Evolutionary conservation across 2,329 filamentous ascomycete genomes (phyloP).

Genomic region (Boeremia lycopersici): DNA sequence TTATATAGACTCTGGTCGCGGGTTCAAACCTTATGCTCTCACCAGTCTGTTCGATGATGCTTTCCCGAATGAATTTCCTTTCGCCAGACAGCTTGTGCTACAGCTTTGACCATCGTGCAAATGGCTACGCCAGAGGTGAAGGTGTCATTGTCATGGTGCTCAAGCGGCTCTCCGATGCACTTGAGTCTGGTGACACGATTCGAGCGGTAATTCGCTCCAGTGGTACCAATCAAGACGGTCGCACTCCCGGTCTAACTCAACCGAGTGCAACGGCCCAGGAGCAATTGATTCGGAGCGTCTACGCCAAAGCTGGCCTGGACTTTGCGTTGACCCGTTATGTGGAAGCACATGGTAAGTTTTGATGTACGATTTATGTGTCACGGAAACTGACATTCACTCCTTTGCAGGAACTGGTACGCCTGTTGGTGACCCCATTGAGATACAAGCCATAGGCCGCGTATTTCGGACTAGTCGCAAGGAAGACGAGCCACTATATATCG

Average conservation of each 20-base stretch:
- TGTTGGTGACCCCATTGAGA: not conserved
- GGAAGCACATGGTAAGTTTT: no score
- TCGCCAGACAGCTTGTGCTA: no score
- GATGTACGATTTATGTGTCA: no score
- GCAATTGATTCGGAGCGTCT: not conserved
- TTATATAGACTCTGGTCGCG: not conserved
- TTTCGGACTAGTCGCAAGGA: not conserved
- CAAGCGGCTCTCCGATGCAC: slow-evolving; percentile 21
- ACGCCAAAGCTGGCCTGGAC: not conserved
- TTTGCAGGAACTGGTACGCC: not conserved
- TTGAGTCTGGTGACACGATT: not conserved
- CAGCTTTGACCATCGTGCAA: no score
- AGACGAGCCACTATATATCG: not conserved
- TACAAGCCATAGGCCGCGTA: not conserved
- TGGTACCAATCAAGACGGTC: not conserved
- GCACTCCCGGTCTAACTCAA: not conserved
- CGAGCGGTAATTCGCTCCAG: not conserved
- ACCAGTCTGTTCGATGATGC: no score
- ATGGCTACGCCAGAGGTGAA: slow-evolving; percentile 69
- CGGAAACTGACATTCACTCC: no score
- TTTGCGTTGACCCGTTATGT: no score
- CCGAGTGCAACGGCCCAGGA: not conserved
- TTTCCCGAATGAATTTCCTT: no score
- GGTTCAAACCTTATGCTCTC: no score
- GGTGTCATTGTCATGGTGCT: slow-evolving; percentile 52